phyloP scores from a whole-genome alignment of 179 eudicot genomes.

The Corrigiola litoralis region DNA sequence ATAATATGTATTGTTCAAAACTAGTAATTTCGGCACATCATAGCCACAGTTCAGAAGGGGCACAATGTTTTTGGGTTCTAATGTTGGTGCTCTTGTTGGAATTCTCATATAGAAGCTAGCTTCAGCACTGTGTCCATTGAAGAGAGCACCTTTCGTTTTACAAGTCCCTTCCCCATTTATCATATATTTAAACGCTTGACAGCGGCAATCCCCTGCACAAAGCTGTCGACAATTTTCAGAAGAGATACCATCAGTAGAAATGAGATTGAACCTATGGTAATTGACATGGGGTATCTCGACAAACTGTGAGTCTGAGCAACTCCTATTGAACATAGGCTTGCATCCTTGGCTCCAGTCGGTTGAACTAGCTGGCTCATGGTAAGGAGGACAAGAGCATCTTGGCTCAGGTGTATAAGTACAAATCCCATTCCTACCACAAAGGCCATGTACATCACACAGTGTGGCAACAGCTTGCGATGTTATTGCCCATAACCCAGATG shows the following conservation, averaged over 20 bases:
- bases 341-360: slow-evolving; percentile 54
- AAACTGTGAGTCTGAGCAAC: slow-evolving; percentile 30
- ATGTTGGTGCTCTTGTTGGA: slow-evolving; percentile 11
- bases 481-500: slow-evolving; percentile 31
- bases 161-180: slow-evolving; percentile 18
- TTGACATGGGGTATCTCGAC: slow-evolving; percentile 35
- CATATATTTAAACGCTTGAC: slow-evolving; percentile 33
- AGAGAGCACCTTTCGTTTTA: slow-evolving; percentile 31
- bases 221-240: slow-evolving; percentile 21
- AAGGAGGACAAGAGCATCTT: slow-evolving; percentile 48
- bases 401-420: slow-evolving; percentile 42
- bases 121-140: slow-evolving; percentile 24
- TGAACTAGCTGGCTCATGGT: slow-evolving; percentile 24
- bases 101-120: slow-evolving; percentile 25
- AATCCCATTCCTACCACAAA: slow-evolving; percentile 53
- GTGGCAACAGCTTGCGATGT: slow-evolving; percentile 45
- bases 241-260: slow-evolving; percentile 2
- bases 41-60: slow-evolving; percentile 17
- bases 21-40: background rate
- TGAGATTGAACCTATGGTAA: slow-evolving; percentile 38
- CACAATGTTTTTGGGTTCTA: background rate
- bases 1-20: slow-evolving; percentile 15
- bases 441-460: slow-evolving; percentile 43
- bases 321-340: slow-evolving; percentile 31
- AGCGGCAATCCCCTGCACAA: slow-evolving; percentile 31